Conservation (phyloP, 306 rosid species). For the Cucumis cinereus region DNA sequence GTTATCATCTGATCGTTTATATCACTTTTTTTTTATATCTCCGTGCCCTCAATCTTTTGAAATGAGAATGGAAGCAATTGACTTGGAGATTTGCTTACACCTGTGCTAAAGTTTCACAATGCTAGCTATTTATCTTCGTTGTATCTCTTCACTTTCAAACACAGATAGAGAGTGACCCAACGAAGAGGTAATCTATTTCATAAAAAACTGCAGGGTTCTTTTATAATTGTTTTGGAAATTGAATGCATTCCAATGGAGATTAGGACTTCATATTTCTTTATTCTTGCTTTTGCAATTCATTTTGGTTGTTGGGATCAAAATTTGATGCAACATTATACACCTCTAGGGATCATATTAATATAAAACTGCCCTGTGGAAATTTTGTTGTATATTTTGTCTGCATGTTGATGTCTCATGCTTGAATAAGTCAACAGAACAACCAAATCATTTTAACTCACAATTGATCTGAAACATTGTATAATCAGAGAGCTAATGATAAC, state of each 20-base stretch:
- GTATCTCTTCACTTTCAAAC: background rate
- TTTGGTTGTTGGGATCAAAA: background rate
- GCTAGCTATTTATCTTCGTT: background rate
- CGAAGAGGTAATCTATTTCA: background rate
- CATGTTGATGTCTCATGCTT: background rate
- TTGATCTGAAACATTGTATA: background rate
- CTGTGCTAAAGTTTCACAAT: too few species aligned
- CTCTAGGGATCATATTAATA: background rate
- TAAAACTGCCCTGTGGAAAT: background rate
- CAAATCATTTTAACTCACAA: too few species aligned
- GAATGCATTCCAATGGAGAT: background rate
- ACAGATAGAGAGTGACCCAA: background rate
- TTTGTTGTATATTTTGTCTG: background rate
- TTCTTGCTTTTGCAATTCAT: background rate
- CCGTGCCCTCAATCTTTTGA: background rate
- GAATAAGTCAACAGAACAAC: too few species aligned
- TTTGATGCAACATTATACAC: background rate
- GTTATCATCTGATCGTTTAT: background rate
- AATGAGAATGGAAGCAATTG: background rate
- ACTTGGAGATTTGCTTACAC: background rate
- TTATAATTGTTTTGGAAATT: background rate
- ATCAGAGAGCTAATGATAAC: background rate
- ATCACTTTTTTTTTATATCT: background rate
- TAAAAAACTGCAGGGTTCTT: background rate
- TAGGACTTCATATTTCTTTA: too few species aligned